phyloP scores from a whole-genome alignment of 2,329 filamentous ascomycete genomes.

The Fusarium pseudocircinatum region DNA sequence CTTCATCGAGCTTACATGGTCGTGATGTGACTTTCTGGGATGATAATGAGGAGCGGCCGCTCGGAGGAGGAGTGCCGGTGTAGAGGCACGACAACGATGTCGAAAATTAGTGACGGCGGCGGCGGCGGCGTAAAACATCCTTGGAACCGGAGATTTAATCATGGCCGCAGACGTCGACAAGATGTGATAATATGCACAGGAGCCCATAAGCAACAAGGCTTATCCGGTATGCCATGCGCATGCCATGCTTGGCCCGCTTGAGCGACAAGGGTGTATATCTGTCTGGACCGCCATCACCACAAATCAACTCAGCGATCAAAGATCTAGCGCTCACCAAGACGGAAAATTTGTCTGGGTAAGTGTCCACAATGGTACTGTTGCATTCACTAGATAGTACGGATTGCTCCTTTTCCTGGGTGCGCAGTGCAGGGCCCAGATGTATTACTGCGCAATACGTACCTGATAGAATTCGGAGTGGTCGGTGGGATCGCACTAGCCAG shows the following conservation, averaged over 20 bases:
- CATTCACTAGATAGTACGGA: slow-evolving; percentile 40
- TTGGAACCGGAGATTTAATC: slow-evolving; percentile 30
- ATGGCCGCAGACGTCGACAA: slow-evolving; percentile 18
- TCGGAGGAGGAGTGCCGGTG: slow-evolving; percentile 14
- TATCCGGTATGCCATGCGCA: slow-evolving; percentile 1
- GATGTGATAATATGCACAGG: slow-evolving; percentile 15
- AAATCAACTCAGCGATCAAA: slow-evolving; percentile 7
- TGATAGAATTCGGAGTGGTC: slow-evolving; percentile 18
- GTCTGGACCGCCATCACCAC: slow-evolving; percentile 2
- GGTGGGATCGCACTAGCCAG: slow-evolving; percentile 31
- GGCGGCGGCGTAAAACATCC: slow-evolving; percentile 2
- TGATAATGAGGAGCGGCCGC: slow-evolving; percentile 29
- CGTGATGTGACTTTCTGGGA: slow-evolving; percentile 10
- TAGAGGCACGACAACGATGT: slow-evolving; percentile 4
- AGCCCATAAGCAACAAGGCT: slow-evolving; percentile 7
- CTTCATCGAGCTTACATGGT: slow-evolving; percentile 26
- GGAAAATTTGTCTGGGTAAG: slow-evolving; percentile 41
- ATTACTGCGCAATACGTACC: slow-evolving; percentile 12
- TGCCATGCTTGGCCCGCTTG: background rate
- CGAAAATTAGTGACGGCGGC: slow-evolving; percentile 9
- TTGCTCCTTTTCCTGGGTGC: slow-evolving; percentile 20
- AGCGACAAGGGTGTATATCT: slow-evolving; percentile 16
- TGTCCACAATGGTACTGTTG: slow-evolving; percentile 46
- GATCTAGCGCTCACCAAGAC: slow-evolving; percentile 21
- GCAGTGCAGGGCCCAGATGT: slow-evolving; percentile 32